Base-by-base conservation (phyloP, 352 stramenopile genomes). In the Aphanomyces euteiches region DNA sequence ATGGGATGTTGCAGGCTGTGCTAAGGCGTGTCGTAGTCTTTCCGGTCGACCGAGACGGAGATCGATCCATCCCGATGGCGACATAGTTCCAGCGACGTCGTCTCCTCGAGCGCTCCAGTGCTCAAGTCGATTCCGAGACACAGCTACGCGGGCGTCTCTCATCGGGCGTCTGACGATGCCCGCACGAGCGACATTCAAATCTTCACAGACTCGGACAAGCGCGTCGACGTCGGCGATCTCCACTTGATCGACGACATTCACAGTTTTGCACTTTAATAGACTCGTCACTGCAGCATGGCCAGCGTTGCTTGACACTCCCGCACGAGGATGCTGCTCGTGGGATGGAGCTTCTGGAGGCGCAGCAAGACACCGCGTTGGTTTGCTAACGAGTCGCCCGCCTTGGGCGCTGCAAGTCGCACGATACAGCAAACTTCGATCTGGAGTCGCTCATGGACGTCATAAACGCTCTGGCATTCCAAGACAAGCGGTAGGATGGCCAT, bases 391-490 rank as follows among this genome's bases (percentile, higher is more conserved):
- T n/a, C 4, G n/a, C 21, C 13, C 47, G 47, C n/a, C n/a, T 13
- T 28, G 13, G 47, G 53, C 43, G 8, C 6, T 15, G 54, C 50
- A 8, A 54, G 47, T 13, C 50, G n/a, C 37, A 70, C 2, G 64
- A 70, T 70, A 41, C 64, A 70, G 38, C 47, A 60, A 4, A 70
- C 19, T 61, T 70, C 64, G 43, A 70, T 63, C 15, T 70, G 64
- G 4, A 70, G 4, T 4, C n/a, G 7, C 7, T 10, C 34, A 36
- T 70, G 64, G n/a, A 36, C 40, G n/a, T 39, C 38, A 50, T 63
- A 70, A 5, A 3, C 37, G 0, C 4, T 15, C 15, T 70, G 64
- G 47, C 64, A 70, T 15, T 5, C 38, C 6, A 70, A 36, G 7
- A 61, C 64, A 17, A 61, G 19, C 21, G 12, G 37, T 1, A 47